These are phyloP conservation scores for Paecilomyces sp. DNA, from an alignment of 2,329 filamentous ascomycete genomes.

Conservation along the genomic window DNA sequence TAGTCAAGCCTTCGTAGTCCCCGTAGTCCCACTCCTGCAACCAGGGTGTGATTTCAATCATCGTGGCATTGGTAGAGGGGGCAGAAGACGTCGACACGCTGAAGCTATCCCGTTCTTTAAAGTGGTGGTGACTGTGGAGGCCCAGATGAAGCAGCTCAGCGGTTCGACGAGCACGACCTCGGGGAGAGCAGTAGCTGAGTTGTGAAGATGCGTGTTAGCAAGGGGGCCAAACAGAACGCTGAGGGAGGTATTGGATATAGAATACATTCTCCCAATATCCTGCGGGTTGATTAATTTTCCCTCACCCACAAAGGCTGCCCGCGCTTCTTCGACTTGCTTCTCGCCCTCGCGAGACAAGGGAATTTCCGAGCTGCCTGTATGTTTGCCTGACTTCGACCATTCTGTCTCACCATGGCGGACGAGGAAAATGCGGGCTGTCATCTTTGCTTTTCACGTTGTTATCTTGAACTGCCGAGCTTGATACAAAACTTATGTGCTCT, in stretches of 20 bases:
- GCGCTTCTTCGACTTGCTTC: neutral
- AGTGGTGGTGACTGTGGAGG: constrained; percentile 6
- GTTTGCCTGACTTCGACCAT: constrained; percentile 8
- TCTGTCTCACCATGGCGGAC: constrained; percentile 11
- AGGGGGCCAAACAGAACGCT: neutral
- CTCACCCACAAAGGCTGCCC: constrained; percentile 1
- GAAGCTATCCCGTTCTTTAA: constrained; percentile 1
- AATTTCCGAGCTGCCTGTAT: constrained; percentile 5
- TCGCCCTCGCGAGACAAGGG: constrained; percentile 6
- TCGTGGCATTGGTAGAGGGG: neutral
- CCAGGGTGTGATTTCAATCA: constrained; percentile 44
- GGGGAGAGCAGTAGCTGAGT: constrained; percentile 8
- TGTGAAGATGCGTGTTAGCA: neutral
- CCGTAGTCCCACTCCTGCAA: constrained; percentile 78
- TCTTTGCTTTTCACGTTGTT: neutral
- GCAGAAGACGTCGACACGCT: neutral
- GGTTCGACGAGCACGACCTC: constrained; percentile 5
- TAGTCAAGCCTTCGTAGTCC: constrained; percentile 70
- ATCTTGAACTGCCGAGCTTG: neutral
- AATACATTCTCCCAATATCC: constrained; percentile 5
- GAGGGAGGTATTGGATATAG: neutral
- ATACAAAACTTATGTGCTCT: neutral
- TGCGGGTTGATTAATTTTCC: constrained; percentile 5
- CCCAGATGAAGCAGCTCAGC: constrained; percentile 8
- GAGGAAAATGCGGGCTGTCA: constrained; percentile 7